A percentile compares a stretch with the other conserved stretches of the same genome.
Evolutionary conservation across 805 yeast genomes (phyloP).

Genomic region (Barnettozyma populi): DNA sequence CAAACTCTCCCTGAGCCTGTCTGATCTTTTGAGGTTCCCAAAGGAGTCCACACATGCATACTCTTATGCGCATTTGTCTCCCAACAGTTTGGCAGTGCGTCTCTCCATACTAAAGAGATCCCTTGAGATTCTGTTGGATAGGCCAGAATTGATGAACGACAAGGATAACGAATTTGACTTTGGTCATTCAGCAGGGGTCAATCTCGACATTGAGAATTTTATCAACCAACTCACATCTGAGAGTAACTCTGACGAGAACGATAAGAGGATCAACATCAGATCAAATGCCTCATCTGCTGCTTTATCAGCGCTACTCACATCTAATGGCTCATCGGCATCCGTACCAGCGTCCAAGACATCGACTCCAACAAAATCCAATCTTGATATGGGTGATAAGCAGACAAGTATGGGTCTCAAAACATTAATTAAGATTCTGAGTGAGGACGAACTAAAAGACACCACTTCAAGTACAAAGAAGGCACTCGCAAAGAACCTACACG

Average conservation of each 20-base stretch:
- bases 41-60: constrained; percentile 79
- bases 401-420: constrained; percentile 32
- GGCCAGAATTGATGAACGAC: constrained; percentile 21
- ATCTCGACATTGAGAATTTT: constrained; percentile 24
- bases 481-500: constrained; percentile 50
- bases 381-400: constrained; percentile 3
- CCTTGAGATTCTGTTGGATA: constrained; percentile 55
- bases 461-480: constrained; percentile 28
- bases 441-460: constrained; percentile 24
- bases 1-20: constrained; percentile 25
- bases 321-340: constrained; percentile 7
- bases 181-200: constrained; percentile 10
- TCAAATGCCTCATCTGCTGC: constrained; percentile 39
- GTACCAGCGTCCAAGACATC: constrained; percentile 2
- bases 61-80: constrained; percentile 78
- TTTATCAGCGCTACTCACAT: constrained; percentile 28
- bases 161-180: constrained; percentile 3
- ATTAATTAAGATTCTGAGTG: constrained; percentile 43
- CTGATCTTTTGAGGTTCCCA: constrained; percentile 58
- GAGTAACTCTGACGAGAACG: constrained; percentile 9
- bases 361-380: background rate
- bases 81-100: constrained; percentile 72
- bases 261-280: constrained; percentile 24
- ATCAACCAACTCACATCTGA: constrained; percentile 17
- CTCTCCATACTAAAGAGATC: constrained; percentile 71